A percentile compares a stretch with the other conserved stretches of the same genome.
phyloP scores from a whole-genome alignment of 441 rosid species.

The Corymbia calophylla region DNA sequence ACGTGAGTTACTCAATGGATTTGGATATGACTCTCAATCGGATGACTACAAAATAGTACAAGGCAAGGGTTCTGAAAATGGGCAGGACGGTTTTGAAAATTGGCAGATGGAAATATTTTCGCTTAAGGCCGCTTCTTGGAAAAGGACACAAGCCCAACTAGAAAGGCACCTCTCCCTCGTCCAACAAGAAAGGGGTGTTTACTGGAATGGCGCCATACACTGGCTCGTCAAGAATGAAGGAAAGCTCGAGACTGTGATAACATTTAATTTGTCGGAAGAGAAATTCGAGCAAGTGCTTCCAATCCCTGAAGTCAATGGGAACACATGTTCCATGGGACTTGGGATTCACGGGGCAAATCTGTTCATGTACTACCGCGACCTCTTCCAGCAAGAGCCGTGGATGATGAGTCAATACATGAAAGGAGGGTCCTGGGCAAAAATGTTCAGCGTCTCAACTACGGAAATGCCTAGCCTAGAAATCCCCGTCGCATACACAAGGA shows the following conservation, averaged over 20 bases:
- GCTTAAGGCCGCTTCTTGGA: neutral
- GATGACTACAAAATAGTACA: neutral
- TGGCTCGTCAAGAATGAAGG: accelerated
- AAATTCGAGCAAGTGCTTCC: neutral
- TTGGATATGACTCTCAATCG: neutral
- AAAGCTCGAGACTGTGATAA: neutral
- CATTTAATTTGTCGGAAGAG: slow-evolving; percentile 3
- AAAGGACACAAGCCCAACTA: neutral
- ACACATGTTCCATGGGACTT: neutral
- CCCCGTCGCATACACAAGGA: neutral
- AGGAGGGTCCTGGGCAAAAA: neutral
- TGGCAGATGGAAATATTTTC: neutral
- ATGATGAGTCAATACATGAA: neutral
- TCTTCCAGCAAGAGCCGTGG: neutral
- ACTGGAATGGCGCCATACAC: neutral
- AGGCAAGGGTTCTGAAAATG: neutral
- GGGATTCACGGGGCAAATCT: neutral
- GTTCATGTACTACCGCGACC: neutral
- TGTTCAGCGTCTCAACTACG: neutral
- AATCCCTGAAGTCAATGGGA: neutral
- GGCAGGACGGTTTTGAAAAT: neutral
- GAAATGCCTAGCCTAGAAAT: neutral
- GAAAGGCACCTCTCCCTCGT: neutral
- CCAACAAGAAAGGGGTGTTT: neutral
- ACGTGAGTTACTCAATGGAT: neutral